Evolutionary conservation across 192 early-diverging fungal genomes (phyloP), one percentile per base, ranked within the genome.

Genomic region (Coemansia sp.): DNA sequence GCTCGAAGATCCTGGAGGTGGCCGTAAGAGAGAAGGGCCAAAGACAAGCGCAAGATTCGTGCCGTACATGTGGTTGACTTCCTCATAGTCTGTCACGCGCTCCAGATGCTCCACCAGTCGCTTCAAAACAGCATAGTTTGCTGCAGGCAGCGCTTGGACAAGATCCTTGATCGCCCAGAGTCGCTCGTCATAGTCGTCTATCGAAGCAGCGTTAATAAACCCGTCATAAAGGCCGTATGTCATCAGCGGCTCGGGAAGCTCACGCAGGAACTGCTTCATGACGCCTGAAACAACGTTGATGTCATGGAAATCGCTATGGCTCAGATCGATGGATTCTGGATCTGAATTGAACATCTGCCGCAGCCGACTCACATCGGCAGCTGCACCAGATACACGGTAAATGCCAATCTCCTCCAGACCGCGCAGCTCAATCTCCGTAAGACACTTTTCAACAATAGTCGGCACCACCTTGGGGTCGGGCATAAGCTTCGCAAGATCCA

Each of bases 11-110:
- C 87, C 87, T 4, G 86, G 87, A 7, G 75, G 79, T 21, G 88
- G 88, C 16, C 87, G 87, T 37, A 98, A 72, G 57, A 98, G 75
- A 15, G 93, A 95, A 1, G 96, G 96, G 1, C 94, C 95, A 91
- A 95, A 98, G n/a, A 98, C 92, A 71, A 98, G 94, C 0, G 93
- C 90, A 56, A 98, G 86, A 65, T 98, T 98, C 26, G 86, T 87
- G 9, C 90, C 88, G 64, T 91, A 91, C 96, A 98, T 98, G 65
- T 93, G 90, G 71, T 94, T 98, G 50, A 88, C 82, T 40, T 86
- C 86, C 66, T 91, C 89, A 42, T 84, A 91, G 64, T 92, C 91
- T 4, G 91, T 92, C 6, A 92, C 88, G 48, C 85, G 82, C 64
- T 90, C 89, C 56, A 92, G 71, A 61, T 92, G 91, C 67, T 92